These are phyloP conservation scores for Fraxinus nigra DNA, from an alignment of 305 asterid species.

Conservation along the genomic window DNA sequence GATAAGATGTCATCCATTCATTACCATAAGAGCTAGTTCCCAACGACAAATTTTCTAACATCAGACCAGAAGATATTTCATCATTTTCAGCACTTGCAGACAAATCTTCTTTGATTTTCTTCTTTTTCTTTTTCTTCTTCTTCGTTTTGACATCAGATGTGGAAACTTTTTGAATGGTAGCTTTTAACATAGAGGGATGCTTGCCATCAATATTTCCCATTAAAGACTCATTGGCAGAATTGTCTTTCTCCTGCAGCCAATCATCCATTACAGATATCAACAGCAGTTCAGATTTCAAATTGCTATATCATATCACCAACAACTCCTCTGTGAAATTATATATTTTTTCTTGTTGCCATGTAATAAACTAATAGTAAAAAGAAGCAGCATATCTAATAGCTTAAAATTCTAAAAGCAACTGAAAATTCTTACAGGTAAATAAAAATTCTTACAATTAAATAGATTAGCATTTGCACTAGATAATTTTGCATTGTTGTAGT, in stretches of 20 bases:
- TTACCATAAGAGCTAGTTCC: conserved; percentile 45
- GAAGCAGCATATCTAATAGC: not conserved
- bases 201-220: conserved; percentile 25
- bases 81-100: conserved; percentile 27
- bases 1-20: conserved; percentile 31
- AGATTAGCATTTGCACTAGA: not conserved
- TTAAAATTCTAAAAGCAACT: not conserved
- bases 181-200: conserved; percentile 33
- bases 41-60: conserved; percentile 48
- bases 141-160: conserved; percentile 46
- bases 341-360: not conserved
- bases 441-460: not conserved
- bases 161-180: conserved; percentile 23
- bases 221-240: conserved; percentile 31
- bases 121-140: conserved; percentile 50
- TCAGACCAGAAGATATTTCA: conserved; percentile 25
- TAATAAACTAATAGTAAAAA: not conserved
- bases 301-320: conserved; percentile 12
- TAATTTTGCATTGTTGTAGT: not conserved
- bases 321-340: conserved; percentile 1
- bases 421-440: not conserved
- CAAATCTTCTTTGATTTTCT: conserved; percentile 43
- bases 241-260: conserved; percentile 49
- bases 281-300: conserved; percentile 18
- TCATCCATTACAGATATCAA: conserved; percentile 16